These are phyloP conservation scores for Mortierella sp. DNA, from an alignment of 371 early-diverging fungal genomes.

Conservation along the genomic window DNA sequence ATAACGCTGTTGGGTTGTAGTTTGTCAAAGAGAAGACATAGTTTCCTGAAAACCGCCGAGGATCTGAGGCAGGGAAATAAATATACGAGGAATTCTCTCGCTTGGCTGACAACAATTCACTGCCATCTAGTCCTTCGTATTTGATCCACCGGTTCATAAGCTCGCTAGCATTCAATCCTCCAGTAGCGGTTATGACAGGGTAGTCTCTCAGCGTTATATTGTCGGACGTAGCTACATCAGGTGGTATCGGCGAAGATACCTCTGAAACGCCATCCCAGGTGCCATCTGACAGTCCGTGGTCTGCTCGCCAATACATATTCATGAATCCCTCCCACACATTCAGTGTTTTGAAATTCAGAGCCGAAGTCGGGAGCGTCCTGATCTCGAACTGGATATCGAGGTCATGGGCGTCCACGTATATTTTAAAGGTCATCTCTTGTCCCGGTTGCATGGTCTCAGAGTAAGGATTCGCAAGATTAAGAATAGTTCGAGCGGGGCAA, in stretches of 20 bases:
- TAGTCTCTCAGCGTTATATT: conserved; percentile 11
- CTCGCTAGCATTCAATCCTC: conserved; percentile 41
- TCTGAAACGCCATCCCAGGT: conserved; percentile 21
- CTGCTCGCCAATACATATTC: conserved; percentile 57
- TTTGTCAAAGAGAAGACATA: conserved; percentile 55
- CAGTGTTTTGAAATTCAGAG: conserved; percentile 38
- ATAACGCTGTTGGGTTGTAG: conserved; percentile 23
- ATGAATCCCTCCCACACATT: conserved; percentile 57
- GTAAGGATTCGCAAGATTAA: conserved; percentile 21
- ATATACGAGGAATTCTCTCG: conserved; percentile 21
- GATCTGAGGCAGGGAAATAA: conserved; percentile 37
- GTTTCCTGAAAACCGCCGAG: conserved; percentile 48
- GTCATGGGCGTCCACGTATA: conserved; percentile 37
- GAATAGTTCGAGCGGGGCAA: conserved; percentile 33
- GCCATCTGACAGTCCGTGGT: conserved; percentile 41
- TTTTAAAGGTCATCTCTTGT: conserved; percentile 36
- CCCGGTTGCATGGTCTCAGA: conserved; percentile 27
- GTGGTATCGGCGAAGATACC: conserved; percentile 15
- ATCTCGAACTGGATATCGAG: conserved; percentile 44
- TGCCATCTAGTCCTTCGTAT: conserved; percentile 38
- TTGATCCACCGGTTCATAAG: conserved; percentile 43
- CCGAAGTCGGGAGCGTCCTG: conserved; percentile 31
- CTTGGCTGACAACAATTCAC: conserved; percentile 23
- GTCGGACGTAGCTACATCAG: conserved; percentile 1
- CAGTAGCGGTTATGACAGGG: conserved; percentile 21